phyloP scores from a whole-genome alignment of 352 stramenopile species.

The Phytophthora quininea region DNA sequence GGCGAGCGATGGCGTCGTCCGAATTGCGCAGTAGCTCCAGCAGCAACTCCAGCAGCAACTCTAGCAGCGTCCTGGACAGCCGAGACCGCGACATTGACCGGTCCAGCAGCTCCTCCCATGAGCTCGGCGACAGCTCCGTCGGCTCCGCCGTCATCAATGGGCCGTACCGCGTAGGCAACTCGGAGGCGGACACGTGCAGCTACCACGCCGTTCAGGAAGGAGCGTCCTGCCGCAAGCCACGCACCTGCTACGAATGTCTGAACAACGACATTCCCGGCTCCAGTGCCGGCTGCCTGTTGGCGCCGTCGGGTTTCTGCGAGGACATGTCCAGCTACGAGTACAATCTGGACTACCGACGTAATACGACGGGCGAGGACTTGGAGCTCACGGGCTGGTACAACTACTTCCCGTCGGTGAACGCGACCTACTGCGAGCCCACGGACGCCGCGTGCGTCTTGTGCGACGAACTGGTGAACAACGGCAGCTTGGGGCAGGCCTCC shows the following conservation, averaged over 20 bases:
- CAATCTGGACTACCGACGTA: conserved; percentile 61
- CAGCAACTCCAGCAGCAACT: conserved; percentile 9
- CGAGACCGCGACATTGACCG: conserved; percentile 12
- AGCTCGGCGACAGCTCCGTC: conserved; percentile 18
- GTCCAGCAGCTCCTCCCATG: conserved; percentile 12
- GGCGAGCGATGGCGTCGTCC: conserved; percentile 21
- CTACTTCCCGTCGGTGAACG: conserved; percentile 68
- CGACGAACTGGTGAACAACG: conserved; percentile 38
- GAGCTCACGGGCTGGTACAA: conserved; percentile 53
- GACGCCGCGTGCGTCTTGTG: conserved; percentile 65
- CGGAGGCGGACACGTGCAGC: conserved; percentile 60
- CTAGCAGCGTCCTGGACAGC: conserved; percentile 15
- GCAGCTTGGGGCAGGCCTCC: conserved; percentile 28
- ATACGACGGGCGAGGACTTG: conserved; percentile 46
- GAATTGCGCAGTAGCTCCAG: conserved; percentile 8
- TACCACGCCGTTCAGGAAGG: conserved; percentile 54
- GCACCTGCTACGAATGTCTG: conserved; percentile 76
- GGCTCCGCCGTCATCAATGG: conserved; percentile 29
- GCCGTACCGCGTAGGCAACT: conserved; percentile 48
- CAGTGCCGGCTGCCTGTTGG: conserved; percentile 57
- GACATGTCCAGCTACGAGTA: conserved; percentile 57
- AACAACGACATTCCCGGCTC: conserved; percentile 47
- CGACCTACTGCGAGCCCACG: conserved; percentile 62
- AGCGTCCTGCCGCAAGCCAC: conserved; percentile 58
- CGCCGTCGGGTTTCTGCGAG: conserved; percentile 60